These are phyloP conservation scores for Rhynchosporium graminicola DNA, from an alignment of 2,329 filamentous ascomycete species.

Conservation along the genomic window DNA sequence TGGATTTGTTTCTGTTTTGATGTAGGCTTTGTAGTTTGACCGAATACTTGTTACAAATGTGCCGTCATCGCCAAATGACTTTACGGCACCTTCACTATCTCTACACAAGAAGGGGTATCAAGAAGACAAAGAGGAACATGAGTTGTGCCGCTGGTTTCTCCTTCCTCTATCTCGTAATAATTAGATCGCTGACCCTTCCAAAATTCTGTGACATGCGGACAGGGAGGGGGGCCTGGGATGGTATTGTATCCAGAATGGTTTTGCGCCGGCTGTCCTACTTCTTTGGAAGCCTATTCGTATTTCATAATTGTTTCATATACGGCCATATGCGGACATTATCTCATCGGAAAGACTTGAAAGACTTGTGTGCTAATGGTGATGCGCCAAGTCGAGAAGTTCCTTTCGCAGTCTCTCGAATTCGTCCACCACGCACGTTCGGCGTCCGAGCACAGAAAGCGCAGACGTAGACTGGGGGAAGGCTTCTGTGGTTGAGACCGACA, in stretches of 20 bases:
- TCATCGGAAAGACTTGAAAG: constrained; percentile 47
- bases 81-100: constrained; percentile 19
- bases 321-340: not conserved
- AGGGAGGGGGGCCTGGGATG: not conserved
- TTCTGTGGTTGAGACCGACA: constrained; percentile 57
- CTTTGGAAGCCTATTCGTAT: not conserved
- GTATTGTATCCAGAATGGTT: not conserved
- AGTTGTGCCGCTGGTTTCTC: constrained; percentile 1
- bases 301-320: not conserved
- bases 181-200: not conserved
- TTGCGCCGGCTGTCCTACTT: not conserved
- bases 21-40: constrained; percentile 18
- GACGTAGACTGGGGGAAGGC: constrained; percentile 62
- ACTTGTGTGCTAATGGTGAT: constrained; percentile 48
- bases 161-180: not conserved
- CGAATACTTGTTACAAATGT: constrained; percentile 17
- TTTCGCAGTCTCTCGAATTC: constrained; percentile 45
- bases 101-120: constrained; percentile 31
- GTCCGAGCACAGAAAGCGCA: constrained; percentile 65
- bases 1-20: no score
- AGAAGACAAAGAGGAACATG: constrained; percentile 23
- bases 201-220: not conserved
- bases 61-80: constrained; percentile 17
- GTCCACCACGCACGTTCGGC: constrained; percentile 53
- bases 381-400: constrained; percentile 32